Evolutionary conservation across 371 early-diverging fungal species (phyloP), one percentile per base, ranked within the genome.

Genomic region (Lichtheimia hyalospora): DNA sequence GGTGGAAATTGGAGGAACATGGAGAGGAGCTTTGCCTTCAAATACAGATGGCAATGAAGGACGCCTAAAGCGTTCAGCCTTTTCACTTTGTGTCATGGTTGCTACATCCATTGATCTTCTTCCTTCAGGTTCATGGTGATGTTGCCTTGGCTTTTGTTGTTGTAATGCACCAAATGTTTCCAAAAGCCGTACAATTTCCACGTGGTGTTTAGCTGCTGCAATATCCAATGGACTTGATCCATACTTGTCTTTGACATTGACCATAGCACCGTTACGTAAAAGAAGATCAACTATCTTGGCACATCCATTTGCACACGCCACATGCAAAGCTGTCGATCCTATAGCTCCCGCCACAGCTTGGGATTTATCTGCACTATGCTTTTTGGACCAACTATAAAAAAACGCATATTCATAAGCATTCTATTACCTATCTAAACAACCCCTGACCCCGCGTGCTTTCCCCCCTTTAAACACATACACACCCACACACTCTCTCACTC

Each of bases 261-360:
- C 67, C n/a, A 62, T 66, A 15, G 91, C 91, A 20, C 86, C 84
- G 54, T 85, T 79, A 24, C 79, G 68, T 44, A 90, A 66, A 42
- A 90, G 71, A 20, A 83, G 66, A 51, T 85, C 86, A 0, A 84
- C 84, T 34, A 87, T 80, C 28, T 74, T 72, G 1, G 73, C 59
- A 62, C 83, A 85, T 14, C 86, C 84, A 61, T 88, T 88, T 15
- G 91, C 91, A 53, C 87, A 85, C 6, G 91, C 91, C 70, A 87
- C 87, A 64, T 90, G 91, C 18, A 90, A 62, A 5, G 91, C 86
- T 3, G 91, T 89, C 16, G 86, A 86, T 12, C 89, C 89, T 53
- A 71, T 84, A 16, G 83, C 80, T 5, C 80, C 79, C 28, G 73
- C 69, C 13, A 69, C 73, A 8, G 67, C 70, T 56, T 69, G 60